phyloP scores from a whole-genome alignment of 1,284 basidiomycete genomes.

The Melampsora americana region DNA sequence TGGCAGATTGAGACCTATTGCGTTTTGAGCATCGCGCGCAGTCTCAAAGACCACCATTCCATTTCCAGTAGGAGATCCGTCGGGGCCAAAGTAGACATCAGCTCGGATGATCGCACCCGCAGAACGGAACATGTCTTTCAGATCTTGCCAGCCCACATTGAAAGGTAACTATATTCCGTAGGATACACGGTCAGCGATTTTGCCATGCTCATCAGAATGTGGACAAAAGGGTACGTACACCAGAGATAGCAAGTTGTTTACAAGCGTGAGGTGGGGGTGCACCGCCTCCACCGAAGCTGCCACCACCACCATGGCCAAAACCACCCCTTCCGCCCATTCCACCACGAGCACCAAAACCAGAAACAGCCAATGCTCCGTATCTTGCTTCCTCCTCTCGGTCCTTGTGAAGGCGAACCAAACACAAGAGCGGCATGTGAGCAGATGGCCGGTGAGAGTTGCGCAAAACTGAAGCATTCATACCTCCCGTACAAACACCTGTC shows the following conservation, averaged over 20 bases:
- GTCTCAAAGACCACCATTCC: slow-evolving; percentile 93
- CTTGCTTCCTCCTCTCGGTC: slow-evolving; percentile 93
- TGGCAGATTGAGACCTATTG: slow-evolving; percentile 67
- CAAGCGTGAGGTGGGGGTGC: slow-evolving; percentile 9
- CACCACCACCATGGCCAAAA: slow-evolving; percentile 44
- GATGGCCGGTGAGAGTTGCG: neutral
- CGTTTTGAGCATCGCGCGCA: slow-evolving; percentile 80
- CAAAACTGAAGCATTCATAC: slow-evolving; percentile 58
- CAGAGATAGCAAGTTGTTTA: slow-evolving; percentile 42
- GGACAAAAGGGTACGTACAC: slow-evolving; percentile 16
- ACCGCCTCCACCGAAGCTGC: slow-evolving; percentile 1
- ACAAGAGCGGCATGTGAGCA: neutral
- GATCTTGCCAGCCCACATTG: slow-evolving; percentile 95
- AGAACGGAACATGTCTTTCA: slow-evolving; percentile 92
- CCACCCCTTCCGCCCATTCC: slow-evolving; percentile 57
- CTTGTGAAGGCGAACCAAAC: slow-evolving; percentile 57
- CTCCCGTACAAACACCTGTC: slow-evolving; percentile 93
- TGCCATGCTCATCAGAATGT: neutral
- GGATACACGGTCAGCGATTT: slow-evolving; percentile 14
- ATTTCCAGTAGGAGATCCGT: slow-evolving; percentile 88
- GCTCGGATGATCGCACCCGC: slow-evolving; percentile 91
- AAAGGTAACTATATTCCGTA: slow-evolving; percentile 69
- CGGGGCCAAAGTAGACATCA: slow-evolving; percentile 84
- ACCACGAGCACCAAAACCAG: slow-evolving; percentile 57
- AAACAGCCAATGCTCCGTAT: slow-evolving; percentile 86